phyloP scores from a whole-genome alignment of 1,139 yeast species.

The Scheffersomyces titani region DNA sequence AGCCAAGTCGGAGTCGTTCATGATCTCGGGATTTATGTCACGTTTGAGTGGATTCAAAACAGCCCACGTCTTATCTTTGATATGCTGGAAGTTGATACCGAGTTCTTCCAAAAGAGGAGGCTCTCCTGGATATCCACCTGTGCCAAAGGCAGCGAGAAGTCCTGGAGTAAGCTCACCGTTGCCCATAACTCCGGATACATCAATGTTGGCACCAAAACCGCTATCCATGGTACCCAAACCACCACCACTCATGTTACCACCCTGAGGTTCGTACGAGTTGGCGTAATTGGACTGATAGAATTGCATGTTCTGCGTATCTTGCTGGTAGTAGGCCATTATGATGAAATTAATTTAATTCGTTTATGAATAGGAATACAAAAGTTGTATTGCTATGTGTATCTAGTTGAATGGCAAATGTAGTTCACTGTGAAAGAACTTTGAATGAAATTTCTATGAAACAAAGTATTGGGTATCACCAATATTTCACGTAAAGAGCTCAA shows the following conservation, averaged over 20 bases:
- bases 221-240: slow-evolving; percentile 43
- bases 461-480: background rate
- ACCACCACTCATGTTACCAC: slow-evolving; percentile 10
- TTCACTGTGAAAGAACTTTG: background rate
- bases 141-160: slow-evolving; percentile 86
- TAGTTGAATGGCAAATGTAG: background rate
- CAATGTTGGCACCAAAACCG: slow-evolving; percentile 37
- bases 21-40: slow-evolving; percentile 66
- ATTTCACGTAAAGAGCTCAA: background rate
- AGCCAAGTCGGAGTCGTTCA: slow-evolving; percentile 91
- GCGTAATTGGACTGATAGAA: slow-evolving; percentile 48
- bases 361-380: background rate
- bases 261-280: slow-evolving; percentile 27
- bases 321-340: slow-evolving; percentile 43
- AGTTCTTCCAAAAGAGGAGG: slow-evolving; percentile 90
- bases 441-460: background rate
- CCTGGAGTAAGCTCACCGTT: slow-evolving; percentile 70
- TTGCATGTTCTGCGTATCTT: slow-evolving; percentile 44
- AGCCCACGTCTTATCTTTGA: slow-evolving; percentile 79
- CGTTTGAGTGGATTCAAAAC: slow-evolving; percentile 77
- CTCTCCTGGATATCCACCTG: slow-evolving; percentile 92
- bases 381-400: background rate
- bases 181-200: slow-evolving; percentile 52
- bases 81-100: slow-evolving; percentile 90
- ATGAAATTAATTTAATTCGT: background rate